These are phyloP conservation scores for Hyaloscypha variabilis DNA, from an alignment of 495 filamentous ascomycete genomes.

Conservation along the genomic window DNA sequence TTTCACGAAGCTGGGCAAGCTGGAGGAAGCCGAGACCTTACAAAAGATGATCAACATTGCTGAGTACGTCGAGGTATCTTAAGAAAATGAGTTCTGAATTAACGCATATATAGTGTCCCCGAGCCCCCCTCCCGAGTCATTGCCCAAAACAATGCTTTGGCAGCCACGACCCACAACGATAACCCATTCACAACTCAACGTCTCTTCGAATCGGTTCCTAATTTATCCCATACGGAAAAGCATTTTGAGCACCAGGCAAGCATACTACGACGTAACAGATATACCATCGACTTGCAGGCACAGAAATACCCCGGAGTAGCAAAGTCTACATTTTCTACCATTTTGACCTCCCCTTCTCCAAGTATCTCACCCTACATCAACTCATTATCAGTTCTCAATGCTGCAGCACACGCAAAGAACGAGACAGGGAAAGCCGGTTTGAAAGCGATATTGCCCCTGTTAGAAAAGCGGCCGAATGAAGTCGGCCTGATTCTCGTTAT, in stretches of 20 bases:
- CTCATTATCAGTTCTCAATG: constrained; percentile 73
- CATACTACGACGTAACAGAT: constrained; percentile 67
- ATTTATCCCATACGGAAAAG: constrained; percentile 63
- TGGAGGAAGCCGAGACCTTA: constrained; percentile 70
- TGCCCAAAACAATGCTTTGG: constrained; percentile 76
- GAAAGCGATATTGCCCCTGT: constrained; percentile 71
- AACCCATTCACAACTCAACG: constrained; percentile 85
- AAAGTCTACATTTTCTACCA: constrained; percentile 61
- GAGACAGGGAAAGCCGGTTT: constrained; percentile 68
- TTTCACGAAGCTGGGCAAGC: constrained; percentile 69
- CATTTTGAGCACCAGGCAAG: constrained; percentile 79
- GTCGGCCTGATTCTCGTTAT: constrained; percentile 82
- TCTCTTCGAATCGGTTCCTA: constrained; percentile 58
- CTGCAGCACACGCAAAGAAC: constrained; percentile 72
- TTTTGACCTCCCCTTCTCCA: constrained; percentile 55
- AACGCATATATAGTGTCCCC: constrained; percentile 57
- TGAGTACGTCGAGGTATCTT: constrained; percentile 50
- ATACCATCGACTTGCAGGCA: constrained; percentile 73
- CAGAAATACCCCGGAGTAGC: constrained; percentile 78
- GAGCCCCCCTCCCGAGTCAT: constrained; percentile 78
- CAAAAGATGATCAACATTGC: constrained; percentile 64
- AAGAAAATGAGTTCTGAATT: constrained; percentile 7
- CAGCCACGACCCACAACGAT: constrained; percentile 53
- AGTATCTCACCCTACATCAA: constrained; percentile 60
- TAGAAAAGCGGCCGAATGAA: constrained; percentile 78